Percentiles rank a stretch among this genome's conserved stretches.
These are phyloP conservation scores for Trichoderma oligosporum DNA, from an alignment of 2,329 filamentous ascomycete species.

Conservation along the genomic window DNA sequence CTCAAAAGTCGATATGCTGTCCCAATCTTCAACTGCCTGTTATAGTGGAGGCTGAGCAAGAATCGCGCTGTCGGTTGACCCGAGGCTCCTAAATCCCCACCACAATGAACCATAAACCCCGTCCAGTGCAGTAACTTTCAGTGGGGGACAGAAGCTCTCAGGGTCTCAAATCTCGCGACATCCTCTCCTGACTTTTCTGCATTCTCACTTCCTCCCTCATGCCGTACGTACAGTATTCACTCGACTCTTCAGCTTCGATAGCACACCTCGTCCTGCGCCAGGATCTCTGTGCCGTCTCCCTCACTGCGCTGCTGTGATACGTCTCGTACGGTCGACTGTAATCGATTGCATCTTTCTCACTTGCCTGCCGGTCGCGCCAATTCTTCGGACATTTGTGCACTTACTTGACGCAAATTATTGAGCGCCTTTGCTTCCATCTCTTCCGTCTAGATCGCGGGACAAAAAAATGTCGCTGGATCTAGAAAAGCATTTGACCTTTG, in stretches of 20 bases:
- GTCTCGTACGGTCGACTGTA: neutral
- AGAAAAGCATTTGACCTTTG: conserved; percentile 78
- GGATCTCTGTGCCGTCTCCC: neutral
- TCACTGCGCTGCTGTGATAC: neutral
- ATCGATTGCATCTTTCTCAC: conserved; percentile 9
- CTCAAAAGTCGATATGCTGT: too few relatives aligned
- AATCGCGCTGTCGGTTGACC: conserved; percentile 7
- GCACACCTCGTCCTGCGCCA: neutral
- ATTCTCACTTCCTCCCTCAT: neutral
- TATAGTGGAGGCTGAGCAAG: conserved; percentile 10
- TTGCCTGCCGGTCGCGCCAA: conserved; percentile 16
- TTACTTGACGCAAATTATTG: conserved; percentile 3
- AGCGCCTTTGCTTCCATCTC: neutral
- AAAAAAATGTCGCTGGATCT: conserved; percentile 65
- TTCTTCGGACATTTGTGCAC: conserved; percentile 7
- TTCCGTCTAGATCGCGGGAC: conserved; percentile 14
- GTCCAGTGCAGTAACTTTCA: conserved; percentile 7
- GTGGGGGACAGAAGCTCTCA: conserved; percentile 11
- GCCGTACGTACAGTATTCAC: neutral
- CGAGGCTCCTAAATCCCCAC: conserved; percentile 18
- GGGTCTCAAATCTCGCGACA: conserved; percentile 1
- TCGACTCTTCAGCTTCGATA: conserved; percentile 2
- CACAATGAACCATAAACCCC: neutral
- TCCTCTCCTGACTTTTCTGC: conserved; percentile 5
- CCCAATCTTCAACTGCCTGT: too few relatives aligned